phyloP scores from a whole-genome alignment of 108 stramenopile genomes.

The Schizochytrium sp. region DNA sequence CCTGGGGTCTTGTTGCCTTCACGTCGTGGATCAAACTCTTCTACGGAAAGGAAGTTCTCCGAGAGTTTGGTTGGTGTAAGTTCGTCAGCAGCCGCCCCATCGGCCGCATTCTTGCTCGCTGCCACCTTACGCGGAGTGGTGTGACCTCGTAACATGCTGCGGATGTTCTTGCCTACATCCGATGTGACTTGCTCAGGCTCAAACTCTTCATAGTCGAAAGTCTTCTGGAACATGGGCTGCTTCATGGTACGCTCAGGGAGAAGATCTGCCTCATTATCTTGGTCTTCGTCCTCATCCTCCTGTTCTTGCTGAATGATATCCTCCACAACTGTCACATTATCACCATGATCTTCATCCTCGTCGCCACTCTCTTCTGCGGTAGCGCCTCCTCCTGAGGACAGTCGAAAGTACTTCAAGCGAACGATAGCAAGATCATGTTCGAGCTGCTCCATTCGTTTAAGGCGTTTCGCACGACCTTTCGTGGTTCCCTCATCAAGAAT shows the following conservation, averaged over 20 bases:
- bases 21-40: background rate
- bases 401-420: too few relatives aligned
- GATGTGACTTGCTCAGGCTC: constrained; percentile 31
- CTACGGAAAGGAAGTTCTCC: constrained; percentile 11
- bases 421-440: too few relatives aligned
- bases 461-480: too few relatives aligned
- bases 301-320: background rate
- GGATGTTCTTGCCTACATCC: constrained; percentile 28
- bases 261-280: background rate
- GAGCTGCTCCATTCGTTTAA: too few relatives aligned
- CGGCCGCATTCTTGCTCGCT: background rate
- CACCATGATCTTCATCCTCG: background rate
- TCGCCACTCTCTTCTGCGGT: background rate
- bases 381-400: too few relatives aligned
- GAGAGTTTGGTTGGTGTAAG: background rate
- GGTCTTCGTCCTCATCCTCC: background rate
- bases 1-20: too few relatives aligned
- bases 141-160: background rate
- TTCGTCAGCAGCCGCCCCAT: background rate
- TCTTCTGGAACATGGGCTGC: background rate
- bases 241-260: background rate
- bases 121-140: background rate
- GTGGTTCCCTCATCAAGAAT: too few relatives aligned
- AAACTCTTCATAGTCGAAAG: constrained; percentile 30
- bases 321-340: background rate